Percentiles rank a stretch among this genome's conserved stretches.
These are phyloP conservation scores for Elsinoe arachidis DNA, from an alignment of 2,329 filamentous ascomycete genomes.

Conservation along the genomic window DNA sequence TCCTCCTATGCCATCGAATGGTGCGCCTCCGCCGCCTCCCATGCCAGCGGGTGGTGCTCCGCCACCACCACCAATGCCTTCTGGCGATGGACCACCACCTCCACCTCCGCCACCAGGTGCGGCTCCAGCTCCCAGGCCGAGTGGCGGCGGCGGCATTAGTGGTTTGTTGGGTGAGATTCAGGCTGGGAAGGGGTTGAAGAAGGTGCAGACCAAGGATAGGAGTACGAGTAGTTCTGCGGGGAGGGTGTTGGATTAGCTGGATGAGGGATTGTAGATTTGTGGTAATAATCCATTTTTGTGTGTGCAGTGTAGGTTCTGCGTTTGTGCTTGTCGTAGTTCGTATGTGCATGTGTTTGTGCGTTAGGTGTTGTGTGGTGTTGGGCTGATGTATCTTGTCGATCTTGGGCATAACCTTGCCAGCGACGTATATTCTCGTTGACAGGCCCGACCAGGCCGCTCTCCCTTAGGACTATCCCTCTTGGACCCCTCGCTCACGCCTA, in stretches of 20 bases:
- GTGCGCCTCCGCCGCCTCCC: constrained; percentile 34
- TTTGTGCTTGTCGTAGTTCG: too few relatives aligned
- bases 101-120: constrained; percentile 25
- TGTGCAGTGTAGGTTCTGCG: too few relatives aligned
- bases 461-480: too few relatives aligned
- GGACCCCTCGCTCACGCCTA: too few relatives aligned
- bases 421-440: too few relatives aligned
- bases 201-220: constrained; percentile 82
- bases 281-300: neutral
- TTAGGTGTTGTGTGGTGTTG: too few relatives aligned
- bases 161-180: constrained; percentile 77
- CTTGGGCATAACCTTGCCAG: too few relatives aligned
- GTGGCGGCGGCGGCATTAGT: constrained; percentile 31
- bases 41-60: constrained; percentile 35
- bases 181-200: constrained; percentile 67
- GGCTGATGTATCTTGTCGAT: too few relatives aligned
- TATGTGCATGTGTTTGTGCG: too few relatives aligned
- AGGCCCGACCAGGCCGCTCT: too few relatives aligned
- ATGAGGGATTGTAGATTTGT: neutral
- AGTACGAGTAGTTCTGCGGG: constrained; percentile 66
- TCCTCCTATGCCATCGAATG: constrained; percentile 41
- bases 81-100: constrained; percentile 25
- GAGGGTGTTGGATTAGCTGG: constrained; percentile 46
- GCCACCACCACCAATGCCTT: constrained; percentile 36
- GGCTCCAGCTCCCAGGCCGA: constrained; percentile 44